Percentiles rank a stretch among this genome's conserved stretches.
Evolutionary conservation across 1,284 basidiomycete species (phyloP).

Genomic region (Sphaerobolus stellatus): DNA sequence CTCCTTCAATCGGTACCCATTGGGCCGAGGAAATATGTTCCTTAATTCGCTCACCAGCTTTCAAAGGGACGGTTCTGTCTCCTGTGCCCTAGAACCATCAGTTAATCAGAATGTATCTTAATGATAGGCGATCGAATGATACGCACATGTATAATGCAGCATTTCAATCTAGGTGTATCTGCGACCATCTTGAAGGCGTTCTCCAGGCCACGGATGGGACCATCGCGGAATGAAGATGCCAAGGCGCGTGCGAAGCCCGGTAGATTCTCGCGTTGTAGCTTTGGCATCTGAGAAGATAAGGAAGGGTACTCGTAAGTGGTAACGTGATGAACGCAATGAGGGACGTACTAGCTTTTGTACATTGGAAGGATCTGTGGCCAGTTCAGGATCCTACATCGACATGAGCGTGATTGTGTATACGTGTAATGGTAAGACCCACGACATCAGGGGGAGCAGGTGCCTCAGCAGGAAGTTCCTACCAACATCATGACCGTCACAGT

Average conservation of each 20-base stretch:
- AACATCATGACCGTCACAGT: background rate
- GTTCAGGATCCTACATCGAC: background rate
- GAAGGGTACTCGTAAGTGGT: background rate
- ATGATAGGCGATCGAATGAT: constrained; percentile 2
- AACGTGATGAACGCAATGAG: background rate
- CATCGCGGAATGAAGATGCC: constrained; percentile 71
- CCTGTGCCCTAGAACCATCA: constrained; percentile 55
- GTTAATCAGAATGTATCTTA: constrained; percentile 3
- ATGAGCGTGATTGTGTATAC: background rate
- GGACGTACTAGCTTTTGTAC: background rate
- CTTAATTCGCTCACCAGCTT: constrained; percentile 55
- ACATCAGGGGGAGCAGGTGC: too few relatives aligned
- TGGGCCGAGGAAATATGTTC: constrained; percentile 51
- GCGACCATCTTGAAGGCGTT: constrained; percentile 51
- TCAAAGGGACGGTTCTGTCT: constrained; percentile 62
- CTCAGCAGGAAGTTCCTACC: background rate
- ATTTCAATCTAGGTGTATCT: constrained; percentile 48
- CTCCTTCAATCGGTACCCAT: constrained; percentile 58
- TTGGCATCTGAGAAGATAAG: constrained; percentile 51
- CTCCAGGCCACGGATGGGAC: constrained; percentile 61
- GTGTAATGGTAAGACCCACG: background rate
- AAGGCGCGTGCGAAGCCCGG: constrained; percentile 70
- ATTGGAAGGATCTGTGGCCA: background rate
- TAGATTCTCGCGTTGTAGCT: constrained; percentile 70
- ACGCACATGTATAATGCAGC: constrained; percentile 57